Evolutionary conservation across 2,329 filamentous ascomycete genomes (phyloP).

Genomic region (Colletotrichum plurivorum): DNA sequence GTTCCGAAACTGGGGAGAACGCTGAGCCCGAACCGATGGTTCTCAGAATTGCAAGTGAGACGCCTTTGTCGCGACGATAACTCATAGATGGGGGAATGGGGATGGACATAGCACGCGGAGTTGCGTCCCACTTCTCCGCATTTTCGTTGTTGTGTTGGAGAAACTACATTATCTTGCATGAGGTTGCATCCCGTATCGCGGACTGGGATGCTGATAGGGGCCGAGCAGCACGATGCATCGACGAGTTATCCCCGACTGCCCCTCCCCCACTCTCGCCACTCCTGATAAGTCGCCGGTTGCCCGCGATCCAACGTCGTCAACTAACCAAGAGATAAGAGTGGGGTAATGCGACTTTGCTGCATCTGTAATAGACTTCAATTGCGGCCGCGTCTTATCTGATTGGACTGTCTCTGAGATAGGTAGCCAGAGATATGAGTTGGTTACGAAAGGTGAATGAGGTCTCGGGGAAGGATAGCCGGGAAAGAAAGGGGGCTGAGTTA

Average conservation of each 20-base stretch:
- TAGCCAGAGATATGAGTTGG: background rate
- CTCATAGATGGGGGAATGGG: constrained; percentile 37
- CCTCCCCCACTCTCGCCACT: constrained; percentile 30
- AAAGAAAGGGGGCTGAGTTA: too few relatives aligned
- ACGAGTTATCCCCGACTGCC: background rate
- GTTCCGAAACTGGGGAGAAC: background rate
- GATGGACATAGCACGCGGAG: constrained; percentile 11
- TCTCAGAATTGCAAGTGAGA: background rate
- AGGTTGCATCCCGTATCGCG: background rate
- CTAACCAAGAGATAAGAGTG: constrained; percentile 26
- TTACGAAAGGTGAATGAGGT: background rate
- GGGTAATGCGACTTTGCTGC: constrained; percentile 12
- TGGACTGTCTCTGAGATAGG: background rate
- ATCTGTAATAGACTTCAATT: background rate
- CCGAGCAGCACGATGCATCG: background rate
- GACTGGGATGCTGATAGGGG: constrained; percentile 6
- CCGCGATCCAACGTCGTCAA: constrained; percentile 7
- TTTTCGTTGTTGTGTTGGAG: background rate
- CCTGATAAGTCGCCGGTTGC: constrained; percentile 14
- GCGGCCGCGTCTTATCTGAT: constrained; percentile 28
- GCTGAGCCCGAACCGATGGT: background rate
- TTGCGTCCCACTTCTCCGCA: constrained; percentile 29
- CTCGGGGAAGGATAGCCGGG: too few relatives aligned
- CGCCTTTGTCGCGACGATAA: background rate
- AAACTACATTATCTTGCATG: too few relatives aligned